phyloP scores from a whole-genome alignment of 805 yeast genomes.

The Myxozyma mucilagina region DNA sequence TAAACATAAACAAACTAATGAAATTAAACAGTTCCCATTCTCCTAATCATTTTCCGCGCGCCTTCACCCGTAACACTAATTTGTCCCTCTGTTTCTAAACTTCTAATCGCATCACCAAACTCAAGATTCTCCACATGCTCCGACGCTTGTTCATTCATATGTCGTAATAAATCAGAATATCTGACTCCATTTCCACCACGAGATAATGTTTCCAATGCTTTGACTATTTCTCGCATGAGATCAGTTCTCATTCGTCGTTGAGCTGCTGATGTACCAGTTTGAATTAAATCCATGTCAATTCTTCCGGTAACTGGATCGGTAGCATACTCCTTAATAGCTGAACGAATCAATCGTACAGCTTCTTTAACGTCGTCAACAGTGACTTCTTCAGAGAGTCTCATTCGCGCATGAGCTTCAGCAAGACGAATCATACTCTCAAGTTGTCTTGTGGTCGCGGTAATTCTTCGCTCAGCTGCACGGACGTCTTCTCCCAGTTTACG shows the following conservation, averaged over 20 bases:
- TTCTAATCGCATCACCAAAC: constrained; percentile 63
- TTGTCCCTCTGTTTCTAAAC: constrained; percentile 71
- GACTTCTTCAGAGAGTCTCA: constrained; percentile 76
- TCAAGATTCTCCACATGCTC: constrained; percentile 70
- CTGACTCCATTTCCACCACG: constrained; percentile 44
- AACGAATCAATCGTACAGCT: constrained; percentile 86
- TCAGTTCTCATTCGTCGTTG: constrained; percentile 79
- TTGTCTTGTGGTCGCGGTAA: constrained; percentile 98
- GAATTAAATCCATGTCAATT: constrained; percentile 95
- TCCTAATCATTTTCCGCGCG: constrained; percentile 58
- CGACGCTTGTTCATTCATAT: constrained; percentile 65
- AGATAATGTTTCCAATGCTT: constrained; percentile 46
- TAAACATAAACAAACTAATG: neutral
- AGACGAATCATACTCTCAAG: constrained; percentile 90
- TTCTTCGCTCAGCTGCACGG: constrained; percentile 79
- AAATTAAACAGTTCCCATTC: constrained; percentile 13
- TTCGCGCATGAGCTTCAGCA: constrained; percentile 95
- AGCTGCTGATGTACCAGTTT: constrained; percentile 89
- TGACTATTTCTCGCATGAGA: constrained; percentile 59
- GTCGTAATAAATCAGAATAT: constrained; percentile 59
- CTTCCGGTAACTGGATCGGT: constrained; percentile 96
- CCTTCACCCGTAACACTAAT: constrained; percentile 71
- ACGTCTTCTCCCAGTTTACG: constrained; percentile 91
- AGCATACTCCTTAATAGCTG: constrained; percentile 97
- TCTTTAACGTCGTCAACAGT: constrained; percentile 82